Percentiles rank a stretch among this genome's conserved stretches.
These are phyloP conservation scores for Lactifluus rugatus DNA, from an alignment of 768 basidiomycete genomes.

Conservation along the genomic window DNA sequence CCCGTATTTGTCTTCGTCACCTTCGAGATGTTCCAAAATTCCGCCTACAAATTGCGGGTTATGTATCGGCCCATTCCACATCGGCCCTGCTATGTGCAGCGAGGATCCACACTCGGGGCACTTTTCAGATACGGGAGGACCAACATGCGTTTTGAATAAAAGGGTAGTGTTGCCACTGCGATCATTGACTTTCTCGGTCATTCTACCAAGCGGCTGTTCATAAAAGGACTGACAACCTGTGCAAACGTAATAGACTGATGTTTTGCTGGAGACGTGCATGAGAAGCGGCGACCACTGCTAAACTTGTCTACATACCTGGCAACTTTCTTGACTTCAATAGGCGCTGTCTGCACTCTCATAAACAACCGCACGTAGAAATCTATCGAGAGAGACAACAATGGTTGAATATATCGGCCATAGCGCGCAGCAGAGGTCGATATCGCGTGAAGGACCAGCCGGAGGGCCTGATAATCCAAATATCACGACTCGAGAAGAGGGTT, in stretches of 20 bases:
- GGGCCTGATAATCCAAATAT: constrained; percentile 47
- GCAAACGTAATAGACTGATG: constrained; percentile 78
- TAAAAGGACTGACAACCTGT: constrained; percentile 72
- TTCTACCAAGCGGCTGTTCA: constrained; percentile 76
- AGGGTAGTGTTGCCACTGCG: constrained; percentile 47
- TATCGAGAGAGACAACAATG: constrained; percentile 83
- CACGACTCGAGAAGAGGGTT: background rate
- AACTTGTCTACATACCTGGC: constrained; percentile 46
- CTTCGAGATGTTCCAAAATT: constrained; percentile 64
- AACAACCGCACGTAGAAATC: constrained; percentile 97
- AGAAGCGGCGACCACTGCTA: background rate
- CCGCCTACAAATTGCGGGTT: constrained; percentile 61
- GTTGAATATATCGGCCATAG: constrained; percentile 88
- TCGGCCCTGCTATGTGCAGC: constrained; percentile 87
- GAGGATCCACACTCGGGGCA: constrained; percentile 78
- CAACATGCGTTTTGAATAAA: constrained; percentile 61
- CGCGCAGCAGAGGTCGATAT: constrained; percentile 80
- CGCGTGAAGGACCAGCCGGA: constrained; percentile 83
- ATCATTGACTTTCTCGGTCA: constrained; percentile 51
- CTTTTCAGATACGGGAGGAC: constrained; percentile 52
- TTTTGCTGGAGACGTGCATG: constrained; percentile 48
- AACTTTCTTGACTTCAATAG: constrained; percentile 75
- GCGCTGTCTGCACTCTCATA: constrained; percentile 61
- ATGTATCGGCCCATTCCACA: constrained; percentile 93
- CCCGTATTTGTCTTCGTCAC: constrained; percentile 54